These are phyloP conservation scores for Leishmania major DNA, from an alignment of 208 protist species.

Conservation along the genomic window DNA sequence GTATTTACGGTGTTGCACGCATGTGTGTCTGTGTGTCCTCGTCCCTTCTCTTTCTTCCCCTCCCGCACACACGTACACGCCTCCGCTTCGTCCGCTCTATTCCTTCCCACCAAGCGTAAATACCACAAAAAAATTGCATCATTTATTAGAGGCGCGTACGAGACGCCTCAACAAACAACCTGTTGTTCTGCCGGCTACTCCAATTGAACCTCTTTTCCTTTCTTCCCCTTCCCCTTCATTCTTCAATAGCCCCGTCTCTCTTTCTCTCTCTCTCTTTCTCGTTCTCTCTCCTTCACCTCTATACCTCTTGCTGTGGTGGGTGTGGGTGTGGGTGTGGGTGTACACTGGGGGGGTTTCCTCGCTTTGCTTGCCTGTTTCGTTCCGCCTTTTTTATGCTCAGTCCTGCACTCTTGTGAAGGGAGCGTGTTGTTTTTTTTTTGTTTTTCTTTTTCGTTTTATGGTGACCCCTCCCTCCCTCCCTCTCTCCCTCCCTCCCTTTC, in stretches of 20 bases:
- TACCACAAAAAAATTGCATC: no score
- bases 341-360: background rate
- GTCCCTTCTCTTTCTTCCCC: background rate
- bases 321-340: background rate
- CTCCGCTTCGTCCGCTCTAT: background rate
- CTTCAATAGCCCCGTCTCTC: background rate
- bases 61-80: background rate
- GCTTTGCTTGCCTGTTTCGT: no score
- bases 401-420: background rate
- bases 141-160: background rate
- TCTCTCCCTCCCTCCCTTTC: background rate
- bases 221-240: background rate
- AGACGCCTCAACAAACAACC: background rate
- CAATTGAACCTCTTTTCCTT: background rate
- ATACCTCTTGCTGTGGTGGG: background rate
- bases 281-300: background rate
- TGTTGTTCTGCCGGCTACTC: background rate
- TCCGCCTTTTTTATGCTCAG: background rate
- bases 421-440: no score
- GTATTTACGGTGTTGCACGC: no score
- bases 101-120: background rate
- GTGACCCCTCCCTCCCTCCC: background rate
- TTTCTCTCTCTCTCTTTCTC: background rate
- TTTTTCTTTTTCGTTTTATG: no score
- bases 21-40: no score